These are phyloP conservation scores for Discostella stelligeroides DNA, from an alignment of 108 stramenopile species.

Conservation along the genomic window DNA sequence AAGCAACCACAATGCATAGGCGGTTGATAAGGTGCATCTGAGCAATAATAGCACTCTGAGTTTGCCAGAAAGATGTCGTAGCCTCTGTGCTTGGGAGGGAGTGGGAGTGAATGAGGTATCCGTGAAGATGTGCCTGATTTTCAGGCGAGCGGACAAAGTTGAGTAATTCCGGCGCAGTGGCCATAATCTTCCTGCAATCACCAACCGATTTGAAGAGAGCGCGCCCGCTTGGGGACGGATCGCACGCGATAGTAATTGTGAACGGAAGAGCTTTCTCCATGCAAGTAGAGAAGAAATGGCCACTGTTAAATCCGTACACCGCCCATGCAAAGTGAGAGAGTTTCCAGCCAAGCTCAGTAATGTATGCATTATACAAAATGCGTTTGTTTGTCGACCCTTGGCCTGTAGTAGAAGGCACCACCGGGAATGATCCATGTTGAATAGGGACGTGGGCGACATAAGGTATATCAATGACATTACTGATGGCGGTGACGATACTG, in stretches of 20 bases:
- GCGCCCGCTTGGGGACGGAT: background rate
- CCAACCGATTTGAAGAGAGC: background rate
- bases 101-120: slow-evolving; percentile 5
- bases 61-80: background rate
- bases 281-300: background rate
- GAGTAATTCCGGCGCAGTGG: background rate
- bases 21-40: too few relatives aligned
- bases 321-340: background rate
- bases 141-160: background rate
- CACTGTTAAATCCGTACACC: background rate
- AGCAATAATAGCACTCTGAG: background rate
- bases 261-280: too few relatives aligned
- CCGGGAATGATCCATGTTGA: too few relatives aligned
- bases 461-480: too few relatives aligned
- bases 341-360: too few relatives aligned
- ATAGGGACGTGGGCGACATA: too few relatives aligned
- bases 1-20: background rate
- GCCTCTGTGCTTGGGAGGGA: background rate
- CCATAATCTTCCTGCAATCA: background rate
- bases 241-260: too few relatives aligned
- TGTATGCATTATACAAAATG: too few relatives aligned
- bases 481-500: too few relatives aligned
- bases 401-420: too few relatives aligned
- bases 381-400: too few relatives aligned
- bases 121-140: background rate